Percentiles rank a stretch among this genome's conserved stretches.
Conservation (phyloP, 768 basidiomycete species). For the Trametes sanguinea region DNA sequence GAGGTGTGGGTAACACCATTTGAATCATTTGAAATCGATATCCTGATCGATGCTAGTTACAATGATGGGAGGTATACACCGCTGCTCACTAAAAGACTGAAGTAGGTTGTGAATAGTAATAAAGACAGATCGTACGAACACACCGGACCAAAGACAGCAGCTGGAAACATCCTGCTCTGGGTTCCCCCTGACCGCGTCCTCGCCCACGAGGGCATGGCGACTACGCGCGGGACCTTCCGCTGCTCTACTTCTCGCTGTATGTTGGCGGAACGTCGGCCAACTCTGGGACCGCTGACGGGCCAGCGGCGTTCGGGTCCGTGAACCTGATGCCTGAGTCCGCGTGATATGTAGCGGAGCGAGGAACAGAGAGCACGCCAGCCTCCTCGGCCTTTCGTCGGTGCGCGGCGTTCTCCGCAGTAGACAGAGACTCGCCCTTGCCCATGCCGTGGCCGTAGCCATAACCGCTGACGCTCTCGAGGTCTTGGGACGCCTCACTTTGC, state of each 20-base stretch:
- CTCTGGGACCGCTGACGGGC: not conserved
- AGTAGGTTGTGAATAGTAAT: too few relatives aligned
- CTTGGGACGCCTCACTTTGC: not conserved
- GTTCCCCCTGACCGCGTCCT: too few relatives aligned
- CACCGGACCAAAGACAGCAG: not conserved
- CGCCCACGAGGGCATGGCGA: too few relatives aligned
- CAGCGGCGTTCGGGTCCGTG: not conserved
- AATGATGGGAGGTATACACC: not conserved
- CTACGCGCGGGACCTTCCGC: too few relatives aligned
- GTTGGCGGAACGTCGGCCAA: not conserved
- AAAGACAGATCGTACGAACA: not conserved
- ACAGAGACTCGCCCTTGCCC: not conserved
- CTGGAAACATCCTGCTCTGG: too few relatives aligned
- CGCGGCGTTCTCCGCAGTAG: not conserved
- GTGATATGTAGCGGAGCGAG: not conserved
- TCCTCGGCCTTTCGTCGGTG: conserved; percentile 2
- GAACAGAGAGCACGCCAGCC: conserved; percentile 5
- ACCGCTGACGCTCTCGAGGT: not conserved
- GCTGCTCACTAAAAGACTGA: not conserved
- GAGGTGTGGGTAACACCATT: not conserved
- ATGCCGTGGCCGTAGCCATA: conserved; percentile 6
- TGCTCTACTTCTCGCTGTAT: not conserved
- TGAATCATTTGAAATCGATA: not conserved
- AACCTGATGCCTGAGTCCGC: conserved; percentile 6
- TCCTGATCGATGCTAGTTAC: not conserved